A percentile compares a stretch with the other conserved stretches of the same genome.
Evolutionary conservation across 169 alveolate species (phyloP).

Genomic region (Eimeria necatrix): DNA sequence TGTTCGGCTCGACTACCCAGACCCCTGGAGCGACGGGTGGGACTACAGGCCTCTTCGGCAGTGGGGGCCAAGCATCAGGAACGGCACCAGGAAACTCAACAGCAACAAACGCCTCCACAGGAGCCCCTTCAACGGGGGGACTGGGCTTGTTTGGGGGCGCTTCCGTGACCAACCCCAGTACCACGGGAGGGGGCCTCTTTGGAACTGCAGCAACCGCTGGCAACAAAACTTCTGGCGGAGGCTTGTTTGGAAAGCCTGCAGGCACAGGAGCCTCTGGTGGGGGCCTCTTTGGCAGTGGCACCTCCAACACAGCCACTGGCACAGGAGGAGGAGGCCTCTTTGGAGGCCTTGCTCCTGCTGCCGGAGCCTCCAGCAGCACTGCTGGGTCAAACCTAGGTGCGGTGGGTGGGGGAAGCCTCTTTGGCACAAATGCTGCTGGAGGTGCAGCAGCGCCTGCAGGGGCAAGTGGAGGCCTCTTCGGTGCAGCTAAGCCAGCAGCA

Average conservation of each 20-base stretch:
- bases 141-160: conserved; percentile 30
- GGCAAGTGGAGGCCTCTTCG: conserved; percentile 30
- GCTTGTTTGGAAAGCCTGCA: conserved; percentile 54
- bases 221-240: not conserved
- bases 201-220: conserved; percentile 24
- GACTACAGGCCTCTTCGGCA: conserved; percentile 10
- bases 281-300: not conserved
- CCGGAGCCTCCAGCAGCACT: not conserved
- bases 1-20: conserved; percentile 39
- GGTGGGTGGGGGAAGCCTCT: not conserved
- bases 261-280: not conserved
- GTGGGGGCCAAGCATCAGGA: conserved; percentile 20
- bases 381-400: conserved; percentile 12
- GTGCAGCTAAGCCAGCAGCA: not conserved
- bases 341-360: not conserved
- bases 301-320: not conserved
- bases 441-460: conserved; percentile 28
- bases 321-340: conserved; percentile 39
- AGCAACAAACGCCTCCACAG: not conserved
- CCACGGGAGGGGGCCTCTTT: conserved; percentile 50
- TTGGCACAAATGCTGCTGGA: conserved; percentile 22
- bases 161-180: not conserved
- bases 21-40: conserved; percentile 44
- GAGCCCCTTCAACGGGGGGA: conserved; percentile 18
- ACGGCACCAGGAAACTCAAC: not conserved